phyloP scores from a whole-genome alignment of 2,329 filamentous ascomycete genomes.

The Daldinia eschscholtzii region DNA sequence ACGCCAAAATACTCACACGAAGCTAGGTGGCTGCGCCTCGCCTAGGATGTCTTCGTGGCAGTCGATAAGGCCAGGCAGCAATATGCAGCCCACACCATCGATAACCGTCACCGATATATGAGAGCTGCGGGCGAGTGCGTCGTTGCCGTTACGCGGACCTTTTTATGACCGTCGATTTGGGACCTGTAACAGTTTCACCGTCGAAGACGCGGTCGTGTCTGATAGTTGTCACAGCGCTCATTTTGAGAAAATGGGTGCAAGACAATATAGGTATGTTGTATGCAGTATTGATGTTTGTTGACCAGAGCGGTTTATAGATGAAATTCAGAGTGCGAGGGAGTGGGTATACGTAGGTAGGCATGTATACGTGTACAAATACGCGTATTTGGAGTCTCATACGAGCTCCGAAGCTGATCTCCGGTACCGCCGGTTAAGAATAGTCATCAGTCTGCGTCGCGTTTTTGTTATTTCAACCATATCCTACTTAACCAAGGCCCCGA shows the following conservation, averaged over 20 bases:
- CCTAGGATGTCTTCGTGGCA: constrained; percentile 45
- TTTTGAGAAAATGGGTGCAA: constrained; percentile 4
- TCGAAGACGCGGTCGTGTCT: constrained; percentile 46
- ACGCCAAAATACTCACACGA: constrained; percentile 41
- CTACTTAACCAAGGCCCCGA: neutral
- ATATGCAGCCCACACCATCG: constrained; percentile 44
- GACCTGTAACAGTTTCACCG: constrained; percentile 35
- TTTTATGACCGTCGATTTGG: constrained; percentile 40
- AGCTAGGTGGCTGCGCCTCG: constrained; percentile 39
- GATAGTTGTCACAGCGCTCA: constrained; percentile 39
- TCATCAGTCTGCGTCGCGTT: neutral
- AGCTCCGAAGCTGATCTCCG: neutral
- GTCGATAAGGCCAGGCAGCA: constrained; percentile 48
- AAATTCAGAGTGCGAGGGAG: neutral
- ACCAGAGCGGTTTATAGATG: neutral
- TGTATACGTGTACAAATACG: neutral
- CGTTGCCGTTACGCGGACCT: constrained; percentile 35
- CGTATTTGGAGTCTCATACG: neutral
- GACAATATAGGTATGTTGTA: neutral
- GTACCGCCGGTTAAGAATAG: neutral
- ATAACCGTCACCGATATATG: constrained; percentile 19
- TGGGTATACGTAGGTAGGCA: neutral
- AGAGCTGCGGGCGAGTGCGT: constrained; percentile 24
- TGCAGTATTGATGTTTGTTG: neutral
- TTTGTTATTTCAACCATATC: neutral